These are phyloP conservation scores for Pseudogymnoascus sp. DNA, from an alignment of 2,329 filamentous ascomycete genomes.

Conservation along the genomic window DNA sequence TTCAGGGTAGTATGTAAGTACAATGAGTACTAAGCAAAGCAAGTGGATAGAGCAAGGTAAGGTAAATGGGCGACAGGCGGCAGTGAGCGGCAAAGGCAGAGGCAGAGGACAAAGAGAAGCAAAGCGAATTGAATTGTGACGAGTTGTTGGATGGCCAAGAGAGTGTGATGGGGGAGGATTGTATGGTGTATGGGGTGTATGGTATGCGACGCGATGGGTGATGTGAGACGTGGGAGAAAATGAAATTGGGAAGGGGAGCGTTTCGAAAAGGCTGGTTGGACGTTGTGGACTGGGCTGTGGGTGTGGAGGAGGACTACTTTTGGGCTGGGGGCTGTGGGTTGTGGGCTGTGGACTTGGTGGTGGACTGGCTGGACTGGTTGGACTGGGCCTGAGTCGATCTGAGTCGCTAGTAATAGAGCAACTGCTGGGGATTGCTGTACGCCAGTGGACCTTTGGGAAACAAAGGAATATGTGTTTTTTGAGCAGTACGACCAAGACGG, in stretches of 20 bases:
- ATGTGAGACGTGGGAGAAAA: slow-evolving; percentile 6
- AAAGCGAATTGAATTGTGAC: slow-evolving; percentile 3
- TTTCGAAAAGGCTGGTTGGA: slow-evolving; percentile 4
- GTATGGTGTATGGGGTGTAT: not conserved
- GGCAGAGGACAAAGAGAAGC: not conserved
- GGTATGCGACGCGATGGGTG: not conserved
- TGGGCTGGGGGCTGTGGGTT: not conserved
- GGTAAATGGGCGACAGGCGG: not conserved
- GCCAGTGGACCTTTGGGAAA: not conserved
- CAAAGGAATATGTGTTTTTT: not conserved
- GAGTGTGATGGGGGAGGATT: not conserved
- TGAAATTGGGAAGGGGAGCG: slow-evolving; percentile 5
- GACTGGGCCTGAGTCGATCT: not conserved
- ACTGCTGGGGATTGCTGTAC: not conserved
- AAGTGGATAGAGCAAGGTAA: not conserved
- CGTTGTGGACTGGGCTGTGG: not conserved
- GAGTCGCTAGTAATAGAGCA: not conserved
- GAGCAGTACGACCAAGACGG: not conserved
- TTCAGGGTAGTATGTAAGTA: not conserved
- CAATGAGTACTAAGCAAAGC: not conserved
- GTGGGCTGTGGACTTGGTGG: not conserved
- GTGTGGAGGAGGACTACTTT: not conserved
- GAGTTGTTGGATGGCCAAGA: not conserved
- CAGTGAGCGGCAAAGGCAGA: not conserved
- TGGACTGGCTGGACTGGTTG: not conserved